Conservation (phyloP, 2,329 filamentous ascomycete genomes). For the Pseudogymnoascus sp. region DNA sequence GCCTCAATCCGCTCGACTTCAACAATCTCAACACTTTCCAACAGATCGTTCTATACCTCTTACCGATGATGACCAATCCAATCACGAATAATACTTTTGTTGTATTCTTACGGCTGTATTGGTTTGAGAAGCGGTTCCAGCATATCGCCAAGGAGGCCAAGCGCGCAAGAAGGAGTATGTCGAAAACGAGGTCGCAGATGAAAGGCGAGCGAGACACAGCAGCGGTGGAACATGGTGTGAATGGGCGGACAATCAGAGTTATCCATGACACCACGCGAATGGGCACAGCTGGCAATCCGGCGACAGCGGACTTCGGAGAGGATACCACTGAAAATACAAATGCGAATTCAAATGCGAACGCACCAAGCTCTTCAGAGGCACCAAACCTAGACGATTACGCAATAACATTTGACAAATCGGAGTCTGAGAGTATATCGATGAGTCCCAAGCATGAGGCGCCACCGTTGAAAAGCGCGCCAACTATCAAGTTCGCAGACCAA, state of each 20-base stretch:
- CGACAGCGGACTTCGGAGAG: background rate
- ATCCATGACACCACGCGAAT: conserved; percentile 45
- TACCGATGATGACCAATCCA: conserved; percentile 68
- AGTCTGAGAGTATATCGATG: background rate
- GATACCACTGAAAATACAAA: background rate
- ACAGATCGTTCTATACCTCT: conserved; percentile 63
- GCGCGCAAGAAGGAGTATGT: conserved; percentile 54
- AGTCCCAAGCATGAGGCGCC: background rate
- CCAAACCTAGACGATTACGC: conserved; percentile 1
- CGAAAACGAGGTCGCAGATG: conserved; percentile 41
- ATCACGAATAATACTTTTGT: conserved; percentile 80
- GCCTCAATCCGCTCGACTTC: conserved; percentile 71
- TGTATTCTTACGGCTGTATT: conserved; percentile 88
- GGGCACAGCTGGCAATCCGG: background rate
- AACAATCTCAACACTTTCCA: conserved; percentile 63
- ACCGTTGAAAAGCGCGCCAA: conserved; percentile 16
- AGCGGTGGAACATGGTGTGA: conserved; percentile 48
- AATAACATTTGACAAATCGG: conserved; percentile 7
- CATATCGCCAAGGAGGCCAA: conserved; percentile 68
- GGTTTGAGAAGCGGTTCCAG: conserved; percentile 96
- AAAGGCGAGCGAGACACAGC: conserved; percentile 34
- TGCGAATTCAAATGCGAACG: background rate
- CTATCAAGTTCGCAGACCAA: conserved; percentile 58
- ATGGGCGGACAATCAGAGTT: conserved; percentile 57
- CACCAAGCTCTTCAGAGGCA: background rate